Evolutionary conservation across 768 basidiomycete genomes (phyloP), one percentile per base, ranked within the genome.

Genomic region (Kwoniella sp.): DNA sequence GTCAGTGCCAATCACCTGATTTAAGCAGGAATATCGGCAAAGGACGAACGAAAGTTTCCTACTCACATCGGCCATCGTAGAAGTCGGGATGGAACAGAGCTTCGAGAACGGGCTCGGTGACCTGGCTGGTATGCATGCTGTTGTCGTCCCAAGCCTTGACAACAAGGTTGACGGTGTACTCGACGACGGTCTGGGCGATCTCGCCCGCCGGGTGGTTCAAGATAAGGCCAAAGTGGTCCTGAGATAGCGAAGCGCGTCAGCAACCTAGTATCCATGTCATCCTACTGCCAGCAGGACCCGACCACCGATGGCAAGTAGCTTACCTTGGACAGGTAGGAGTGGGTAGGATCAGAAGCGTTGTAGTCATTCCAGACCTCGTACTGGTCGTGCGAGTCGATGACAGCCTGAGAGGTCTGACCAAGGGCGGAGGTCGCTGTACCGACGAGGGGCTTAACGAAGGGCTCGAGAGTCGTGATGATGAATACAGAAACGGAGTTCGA

Each of bases 331-430:
- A 90, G 82, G 67, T 88, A 53, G 20, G 56, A 88, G 63, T 79
- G 67, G 0, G 88, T 87, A 5, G 64, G 89, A 73, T 90, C 91
- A 34, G 88, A 84, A 84, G 90, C 89, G 64, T 86, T 82, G 1
- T 90, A 88, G 77, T 92, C 88, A 66, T 93, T 87, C 83, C 93
- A 95, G 3, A 93, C 87, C 82, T 91, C 88, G 69, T 89, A 91
- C 73, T 93, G 92, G 75, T 93, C 92, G 59, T 87, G 84, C 17
- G 82, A 88, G 79, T 91, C 84, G 73, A 93, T 89, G 20, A 93
- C 91, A 71, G 91, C 87, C 22, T 86, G 86, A 0, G 90, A 89
- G 5, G 88, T 88, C 38, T 83, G 81, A 50, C 84, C 82, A 31
- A 93, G 82, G 3, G 86, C 87, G 11, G 78, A 67, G 0, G 88